Base-by-base conservation (phyloP, 768 basidiomycete species). In the Peribolospora kevripleyi region DNA sequence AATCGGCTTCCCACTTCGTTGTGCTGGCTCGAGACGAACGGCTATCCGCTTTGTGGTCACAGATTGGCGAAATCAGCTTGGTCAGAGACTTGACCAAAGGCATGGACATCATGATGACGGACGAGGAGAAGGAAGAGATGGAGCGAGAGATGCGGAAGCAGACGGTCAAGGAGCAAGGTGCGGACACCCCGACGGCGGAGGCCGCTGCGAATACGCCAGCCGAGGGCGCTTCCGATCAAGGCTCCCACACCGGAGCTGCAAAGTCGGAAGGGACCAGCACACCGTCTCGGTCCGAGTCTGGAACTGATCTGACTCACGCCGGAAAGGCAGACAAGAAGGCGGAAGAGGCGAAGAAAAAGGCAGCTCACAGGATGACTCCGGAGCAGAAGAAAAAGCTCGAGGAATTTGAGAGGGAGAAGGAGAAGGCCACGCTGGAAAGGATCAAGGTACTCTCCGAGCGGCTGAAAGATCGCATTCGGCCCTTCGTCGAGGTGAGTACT, bases 1-100 rank as follows among this genome's bases (percentile, higher is more conserved):
- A 39, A 54, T 14, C n/a, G 14, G 7, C 40, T 14, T 25, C 54
- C 36, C 38, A 8, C 13, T 40, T 4, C 39, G 7, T 37, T 42
- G 11, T 50, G 14, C 13, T 14, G 25, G 13, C 50, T 14, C 6
- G 47, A 54, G 10, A 6, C 46, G 11, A 10, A 25, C 38, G 25
- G 13, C 50, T 10, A 38, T 36, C 42, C 25, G 38, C 11, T 47
- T 50, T 25, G 25, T 25, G 25, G 25, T 13, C 43, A 13, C 66
- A 93, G 90, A 91, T 97, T 58, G 91, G 91, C 56, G 91, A 95
- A 71, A 90, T 98, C 54, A 81, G 82, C 5, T 73, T 95, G 45
- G 86, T 93, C 78, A 95, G 88, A 65, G 85, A 84, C 60, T 84
- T 83, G 37, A 82, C 87, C 10, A 76, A 80, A 42, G 82, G 66